A percentile compares a stretch with the other conserved stretches of the same genome.
phyloP scores from a whole-genome alignment of 1,284 basidiomycete genomes.

The Leucoagaricus sp. region DNA sequence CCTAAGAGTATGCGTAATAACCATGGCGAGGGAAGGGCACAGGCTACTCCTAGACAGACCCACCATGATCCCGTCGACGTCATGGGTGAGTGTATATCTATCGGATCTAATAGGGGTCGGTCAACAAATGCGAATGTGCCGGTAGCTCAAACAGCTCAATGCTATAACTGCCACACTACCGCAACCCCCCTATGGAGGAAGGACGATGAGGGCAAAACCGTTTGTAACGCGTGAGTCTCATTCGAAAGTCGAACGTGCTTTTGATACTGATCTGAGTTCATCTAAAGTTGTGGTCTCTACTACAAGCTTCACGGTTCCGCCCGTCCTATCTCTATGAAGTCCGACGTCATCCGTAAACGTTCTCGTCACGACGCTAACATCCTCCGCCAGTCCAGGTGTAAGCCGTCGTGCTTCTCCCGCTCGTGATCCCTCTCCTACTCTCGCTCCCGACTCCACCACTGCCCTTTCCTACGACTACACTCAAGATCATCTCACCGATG shows the following conservation, averaged over 20 bases:
- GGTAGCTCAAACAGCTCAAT: constrained; percentile 54
- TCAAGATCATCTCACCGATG: constrained; percentile 8
- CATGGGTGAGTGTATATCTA: constrained; percentile 39
- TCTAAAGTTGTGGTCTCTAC: constrained; percentile 42
- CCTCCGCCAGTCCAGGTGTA: constrained; percentile 70
- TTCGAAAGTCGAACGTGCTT: background rate
- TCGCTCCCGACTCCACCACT: constrained; percentile 66
- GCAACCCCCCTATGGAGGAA: constrained; percentile 91
- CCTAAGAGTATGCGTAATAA: constrained; percentile 81
- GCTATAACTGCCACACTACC: constrained; percentile 88
- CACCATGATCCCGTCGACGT: constrained; percentile 53
- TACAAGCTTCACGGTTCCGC: constrained; percentile 82
- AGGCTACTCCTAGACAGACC: constrained; percentile 54
- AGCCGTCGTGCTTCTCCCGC: constrained; percentile 72
- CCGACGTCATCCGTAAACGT: constrained; percentile 80
- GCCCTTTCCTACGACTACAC: constrained; percentile 48
- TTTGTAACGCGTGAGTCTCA: constrained; percentile 80
- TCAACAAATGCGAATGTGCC: constrained; percentile 19
- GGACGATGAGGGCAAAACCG: constrained; percentile 89
- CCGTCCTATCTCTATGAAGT: constrained; percentile 85
- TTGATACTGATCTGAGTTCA: constrained; percentile 5
- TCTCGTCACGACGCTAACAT: constrained; percentile 75
- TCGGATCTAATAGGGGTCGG: constrained; percentile 31
- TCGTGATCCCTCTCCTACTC: constrained; percentile 58
- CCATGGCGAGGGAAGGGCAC: constrained; percentile 66